phyloP scores from a whole-genome alignment of 2,329 filamentous ascomycete species.

The Cryphonectria naterciae region DNA sequence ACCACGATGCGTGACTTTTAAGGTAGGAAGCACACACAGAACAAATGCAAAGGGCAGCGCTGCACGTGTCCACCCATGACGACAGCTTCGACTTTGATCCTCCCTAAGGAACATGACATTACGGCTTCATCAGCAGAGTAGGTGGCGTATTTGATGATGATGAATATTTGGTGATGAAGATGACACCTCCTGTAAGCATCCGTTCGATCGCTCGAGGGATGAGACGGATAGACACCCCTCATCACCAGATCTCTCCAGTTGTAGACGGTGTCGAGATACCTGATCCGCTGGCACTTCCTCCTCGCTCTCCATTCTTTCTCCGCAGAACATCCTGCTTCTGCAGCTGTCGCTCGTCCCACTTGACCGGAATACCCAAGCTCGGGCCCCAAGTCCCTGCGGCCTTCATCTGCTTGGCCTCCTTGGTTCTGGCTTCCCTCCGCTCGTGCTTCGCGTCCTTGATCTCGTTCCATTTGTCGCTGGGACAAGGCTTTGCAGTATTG shows the following conservation, averaged over 20 bases:
- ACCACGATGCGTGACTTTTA: background rate
- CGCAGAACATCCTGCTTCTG: constrained; percentile 18
- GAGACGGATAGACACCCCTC: background rate
- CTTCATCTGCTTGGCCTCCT: constrained; percentile 28
- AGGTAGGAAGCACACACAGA: background rate
- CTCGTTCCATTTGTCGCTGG: constrained; percentile 28
- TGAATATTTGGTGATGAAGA: background rate
- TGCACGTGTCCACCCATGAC: background rate
- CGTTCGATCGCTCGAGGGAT: background rate
- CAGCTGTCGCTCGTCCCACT: constrained; percentile 26
- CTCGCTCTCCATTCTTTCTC: background rate
- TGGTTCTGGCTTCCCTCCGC: constrained; percentile 25
- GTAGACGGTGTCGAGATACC: constrained; percentile 7
- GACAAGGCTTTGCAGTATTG: constrained; percentile 27
- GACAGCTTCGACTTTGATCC: background rate
- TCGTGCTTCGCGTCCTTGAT: constrained; percentile 28
- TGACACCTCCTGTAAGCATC: background rate
- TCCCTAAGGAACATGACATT: background rate
- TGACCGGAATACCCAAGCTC: constrained; percentile 25
- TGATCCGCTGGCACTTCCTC: background rate
- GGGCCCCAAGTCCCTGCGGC: constrained; percentile 26
- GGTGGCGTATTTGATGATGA: background rate
- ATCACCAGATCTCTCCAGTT: background rate
- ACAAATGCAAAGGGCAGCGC: background rate
- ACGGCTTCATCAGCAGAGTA: background rate